phyloP scores from a whole-genome alignment of 257 asterid genomes.

The Solanum pennellii region DNA sequence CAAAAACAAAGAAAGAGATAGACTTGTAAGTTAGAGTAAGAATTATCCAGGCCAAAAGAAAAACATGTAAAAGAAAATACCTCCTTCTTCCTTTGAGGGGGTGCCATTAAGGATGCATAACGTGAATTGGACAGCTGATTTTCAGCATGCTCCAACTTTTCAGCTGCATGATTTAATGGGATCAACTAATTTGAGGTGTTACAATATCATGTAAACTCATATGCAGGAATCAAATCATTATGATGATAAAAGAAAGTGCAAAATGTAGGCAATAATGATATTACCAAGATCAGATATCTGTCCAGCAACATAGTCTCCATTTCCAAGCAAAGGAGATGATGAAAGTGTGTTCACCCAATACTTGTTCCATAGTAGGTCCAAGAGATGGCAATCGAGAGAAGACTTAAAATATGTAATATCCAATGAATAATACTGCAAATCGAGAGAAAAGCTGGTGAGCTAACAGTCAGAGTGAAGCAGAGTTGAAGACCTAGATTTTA shows the following conservation, averaged over 20 bases:
- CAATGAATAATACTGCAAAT: conserved; percentile 74
- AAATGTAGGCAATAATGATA: not conserved
- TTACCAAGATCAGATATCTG: conserved; percentile 94
- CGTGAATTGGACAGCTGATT: conserved; percentile 84
- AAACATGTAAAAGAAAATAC: conserved; percentile 16
- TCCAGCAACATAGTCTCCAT: conserved; percentile 97
- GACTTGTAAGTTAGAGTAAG: not conserved
- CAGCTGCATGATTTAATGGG: conserved; percentile 45
- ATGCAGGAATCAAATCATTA: not conserved
- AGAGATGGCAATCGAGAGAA: conserved; percentile 77
- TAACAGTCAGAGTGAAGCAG: not conserved
- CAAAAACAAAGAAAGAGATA: not conserved
- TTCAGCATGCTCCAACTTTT: conserved; percentile 97
- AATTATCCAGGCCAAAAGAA: not conserved
- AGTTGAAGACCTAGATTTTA: not conserved
- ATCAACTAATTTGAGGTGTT: not conserved
- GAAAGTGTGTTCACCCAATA: conserved; percentile 99
- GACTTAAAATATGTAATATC: conserved; percentile 97
- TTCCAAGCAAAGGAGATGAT: conserved; percentile 95
- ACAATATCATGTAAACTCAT: not conserved
- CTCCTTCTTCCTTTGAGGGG: conserved; percentile 86
- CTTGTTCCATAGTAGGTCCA: conserved; percentile 94
- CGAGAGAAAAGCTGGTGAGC: not conserved
- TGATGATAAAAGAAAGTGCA: conserved; percentile 1
- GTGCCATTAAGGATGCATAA: conserved; percentile 57